Evolutionary conservation across 371 early-diverging fungal genomes (phyloP).

Genomic region (Rhizopus delemar): DNA sequence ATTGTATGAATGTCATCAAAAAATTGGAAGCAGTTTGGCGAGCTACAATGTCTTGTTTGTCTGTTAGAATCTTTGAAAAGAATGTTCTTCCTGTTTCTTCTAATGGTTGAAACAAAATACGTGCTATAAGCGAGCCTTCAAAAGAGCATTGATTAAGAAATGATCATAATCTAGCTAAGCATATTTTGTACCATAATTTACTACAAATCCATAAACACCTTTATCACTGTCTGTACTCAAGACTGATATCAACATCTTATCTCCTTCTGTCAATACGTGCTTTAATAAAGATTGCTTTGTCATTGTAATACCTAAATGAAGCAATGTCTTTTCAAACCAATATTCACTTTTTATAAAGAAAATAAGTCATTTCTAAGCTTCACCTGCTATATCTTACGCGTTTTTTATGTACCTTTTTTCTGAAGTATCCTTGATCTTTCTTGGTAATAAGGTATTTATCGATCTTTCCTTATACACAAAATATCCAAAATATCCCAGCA

Average conservation of each 20-base stretch:
- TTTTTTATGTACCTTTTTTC: constrained; percentile 14
- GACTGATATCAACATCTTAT: constrained; percentile 82
- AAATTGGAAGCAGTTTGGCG: constrained; percentile 52
- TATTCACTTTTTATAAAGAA: constrained; percentile 9
- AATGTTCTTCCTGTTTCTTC: constrained; percentile 88
- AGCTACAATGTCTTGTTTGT: constrained; percentile 6
- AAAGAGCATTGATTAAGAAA: background rate
- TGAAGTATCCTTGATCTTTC: constrained; percentile 28
- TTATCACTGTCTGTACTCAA: constrained; percentile 62
- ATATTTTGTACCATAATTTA: constrained; percentile 71
- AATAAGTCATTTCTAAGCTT: too few species aligned
- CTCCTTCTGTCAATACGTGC: constrained; percentile 92
- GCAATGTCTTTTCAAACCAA: constrained; percentile 64
- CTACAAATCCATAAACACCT: constrained; percentile 84
- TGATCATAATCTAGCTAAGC: too few species aligned
- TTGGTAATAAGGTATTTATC: constrained; percentile 38
- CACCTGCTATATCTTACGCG: constrained; percentile 25
- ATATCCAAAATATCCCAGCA: constrained; percentile 59
- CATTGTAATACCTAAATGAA: constrained; percentile 72
- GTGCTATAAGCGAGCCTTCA: constrained; percentile 82
- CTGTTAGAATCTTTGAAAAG: constrained; percentile 65
- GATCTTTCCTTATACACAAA: constrained; percentile 47
- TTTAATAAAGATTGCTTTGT: constrained; percentile 87
- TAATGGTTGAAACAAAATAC: constrained; percentile 91
- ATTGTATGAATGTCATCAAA: constrained; percentile 67